Evolutionary conservation across 495 filamentous ascomycete species (phyloP).

Genomic region (Immersiella caudata): DNA sequence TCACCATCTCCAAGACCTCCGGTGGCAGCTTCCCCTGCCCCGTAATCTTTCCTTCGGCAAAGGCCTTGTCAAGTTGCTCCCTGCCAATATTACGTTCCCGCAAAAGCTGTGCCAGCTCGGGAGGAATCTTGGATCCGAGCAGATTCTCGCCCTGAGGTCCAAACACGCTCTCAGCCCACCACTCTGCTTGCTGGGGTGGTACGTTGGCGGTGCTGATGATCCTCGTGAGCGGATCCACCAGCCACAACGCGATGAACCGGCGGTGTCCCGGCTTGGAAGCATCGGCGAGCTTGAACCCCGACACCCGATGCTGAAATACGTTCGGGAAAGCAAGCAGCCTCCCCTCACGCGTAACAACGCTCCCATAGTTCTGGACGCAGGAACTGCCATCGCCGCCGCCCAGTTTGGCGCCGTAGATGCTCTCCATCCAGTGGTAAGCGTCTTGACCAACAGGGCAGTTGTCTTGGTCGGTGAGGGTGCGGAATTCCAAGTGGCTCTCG

Average conservation of each 20-base stretch:
- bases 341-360: slow-evolving; percentile 37
- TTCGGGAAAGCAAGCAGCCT: slow-evolving; percentile 49
- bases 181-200: not conserved
- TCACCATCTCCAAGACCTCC: not conserved
- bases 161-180: slow-evolving; percentile 1
- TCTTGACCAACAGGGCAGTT: slow-evolving; percentile 13
- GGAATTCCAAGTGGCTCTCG: slow-evolving; percentile 55
- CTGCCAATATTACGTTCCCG: not conserved
- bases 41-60: not conserved
- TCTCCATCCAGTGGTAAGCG: slow-evolving; percentile 27
- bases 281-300: slow-evolving; percentile 53
- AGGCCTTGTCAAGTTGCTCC: not conserved
- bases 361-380: slow-evolving; percentile 40
- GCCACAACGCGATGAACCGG: slow-evolving; percentile 59
- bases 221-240: slow-evolving; percentile 43
- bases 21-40: not conserved
- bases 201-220: not conserved
- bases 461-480: slow-evolving; percentile 43
- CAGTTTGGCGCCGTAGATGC: slow-evolving; percentile 33
- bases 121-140: not conserved
- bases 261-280: slow-evolving; percentile 55
- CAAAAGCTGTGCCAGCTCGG: not conserved
- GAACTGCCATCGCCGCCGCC: not conserved
- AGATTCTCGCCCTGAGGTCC: not conserved
- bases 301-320: slow-evolving; percentile 56